Conservation (phyloP, 768 basidiomycete species). For the Arthromyces matolae region DNA sequence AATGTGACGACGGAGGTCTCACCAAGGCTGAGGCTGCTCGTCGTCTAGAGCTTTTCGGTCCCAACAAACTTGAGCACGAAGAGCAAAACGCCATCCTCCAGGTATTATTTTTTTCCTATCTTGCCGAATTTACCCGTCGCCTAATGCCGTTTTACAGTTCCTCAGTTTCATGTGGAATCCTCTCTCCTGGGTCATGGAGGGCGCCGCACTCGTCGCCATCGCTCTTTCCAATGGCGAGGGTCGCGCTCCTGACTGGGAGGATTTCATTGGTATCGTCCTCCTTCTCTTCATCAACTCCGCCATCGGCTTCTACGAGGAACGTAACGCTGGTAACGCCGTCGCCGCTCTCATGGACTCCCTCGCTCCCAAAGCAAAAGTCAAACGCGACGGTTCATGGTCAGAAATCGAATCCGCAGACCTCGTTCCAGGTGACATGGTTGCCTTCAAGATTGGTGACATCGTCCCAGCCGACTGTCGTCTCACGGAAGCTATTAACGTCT, state of each 20-base stretch:
- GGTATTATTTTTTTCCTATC: constrained; percentile 34
- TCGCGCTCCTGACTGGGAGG: constrained; percentile 90
- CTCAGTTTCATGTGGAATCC: constrained; percentile 99
- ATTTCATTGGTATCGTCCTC: constrained; percentile 94
- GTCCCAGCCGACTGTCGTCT: constrained; percentile 98
- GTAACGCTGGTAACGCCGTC: constrained; percentile 96
- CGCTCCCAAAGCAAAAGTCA: constrained; percentile 94
- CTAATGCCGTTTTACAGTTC: constrained; percentile 47
- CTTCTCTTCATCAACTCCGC: constrained; percentile 91
- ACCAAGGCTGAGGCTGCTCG: constrained; percentile 67
- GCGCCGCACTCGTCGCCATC: constrained; percentile 90
- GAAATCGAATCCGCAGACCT: constrained; percentile 90
- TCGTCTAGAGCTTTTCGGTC: constrained; percentile 91
- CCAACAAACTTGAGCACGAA: constrained; percentile 89
- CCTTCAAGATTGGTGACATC: constrained; percentile 99
- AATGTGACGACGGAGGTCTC: constrained; percentile 84
- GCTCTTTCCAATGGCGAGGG: constrained; percentile 90
- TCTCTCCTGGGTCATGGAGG: constrained; percentile 99
- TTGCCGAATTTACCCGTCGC: background rate
- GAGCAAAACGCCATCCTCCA: constrained; percentile 91
- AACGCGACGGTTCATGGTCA: constrained; percentile 77
- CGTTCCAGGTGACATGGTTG: constrained; percentile 93
- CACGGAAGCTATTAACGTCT: constrained; percentile 94
- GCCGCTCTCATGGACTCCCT: constrained; percentile 99
- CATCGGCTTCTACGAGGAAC: constrained; percentile 98